Evolutionary conservation across 2,329 filamentous ascomycete species (phyloP).

Genomic region (Phaeophleospora eucalypticola): DNA sequence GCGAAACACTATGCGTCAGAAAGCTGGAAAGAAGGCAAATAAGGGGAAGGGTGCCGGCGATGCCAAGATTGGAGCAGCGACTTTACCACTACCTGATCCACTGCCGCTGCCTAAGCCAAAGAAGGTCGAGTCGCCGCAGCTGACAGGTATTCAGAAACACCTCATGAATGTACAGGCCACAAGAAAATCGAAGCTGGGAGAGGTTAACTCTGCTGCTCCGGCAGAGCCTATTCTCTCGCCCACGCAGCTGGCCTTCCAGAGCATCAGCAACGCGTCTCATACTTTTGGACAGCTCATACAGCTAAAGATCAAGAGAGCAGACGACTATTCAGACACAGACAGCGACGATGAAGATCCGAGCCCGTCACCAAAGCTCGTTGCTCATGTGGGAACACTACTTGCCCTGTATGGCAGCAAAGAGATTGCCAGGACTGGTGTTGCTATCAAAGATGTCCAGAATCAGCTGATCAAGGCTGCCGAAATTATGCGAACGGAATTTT

Average conservation of each 20-base stretch:
- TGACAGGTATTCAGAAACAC: neutral
- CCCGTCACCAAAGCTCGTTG: constrained; percentile 10
- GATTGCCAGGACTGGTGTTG: constrained; percentile 1
- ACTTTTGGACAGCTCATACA: constrained; percentile 11
- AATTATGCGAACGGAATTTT: constrained; percentile 11
- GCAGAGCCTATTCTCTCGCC: neutral
- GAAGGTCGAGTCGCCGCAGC: neutral
- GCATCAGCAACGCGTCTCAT: constrained; percentile 6
- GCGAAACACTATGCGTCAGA: constrained; percentile 17
- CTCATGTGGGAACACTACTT: constrained; percentile 14
- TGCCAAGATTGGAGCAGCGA: neutral
- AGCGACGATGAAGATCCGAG: neutral
- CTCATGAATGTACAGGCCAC: neutral
- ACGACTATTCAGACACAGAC: constrained; percentile 6
- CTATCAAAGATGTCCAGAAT: constrained; percentile 9
- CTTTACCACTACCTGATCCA: constrained; percentile 6
- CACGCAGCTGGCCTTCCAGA: neutral
- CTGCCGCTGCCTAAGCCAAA: constrained; percentile 1
- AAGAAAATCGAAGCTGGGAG: neutral
- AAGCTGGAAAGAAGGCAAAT: constrained; percentile 7
- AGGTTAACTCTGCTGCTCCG: neutral
- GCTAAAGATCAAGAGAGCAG: constrained; percentile 2
- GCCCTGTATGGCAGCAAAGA: constrained; percentile 6
- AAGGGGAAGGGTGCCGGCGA: constrained; percentile 4
- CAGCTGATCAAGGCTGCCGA: constrained; percentile 6